These are phyloP conservation scores for Aspergillus arachidicola DNA, from an alignment of 2,329 filamentous ascomycete species.

Conservation along the genomic window DNA sequence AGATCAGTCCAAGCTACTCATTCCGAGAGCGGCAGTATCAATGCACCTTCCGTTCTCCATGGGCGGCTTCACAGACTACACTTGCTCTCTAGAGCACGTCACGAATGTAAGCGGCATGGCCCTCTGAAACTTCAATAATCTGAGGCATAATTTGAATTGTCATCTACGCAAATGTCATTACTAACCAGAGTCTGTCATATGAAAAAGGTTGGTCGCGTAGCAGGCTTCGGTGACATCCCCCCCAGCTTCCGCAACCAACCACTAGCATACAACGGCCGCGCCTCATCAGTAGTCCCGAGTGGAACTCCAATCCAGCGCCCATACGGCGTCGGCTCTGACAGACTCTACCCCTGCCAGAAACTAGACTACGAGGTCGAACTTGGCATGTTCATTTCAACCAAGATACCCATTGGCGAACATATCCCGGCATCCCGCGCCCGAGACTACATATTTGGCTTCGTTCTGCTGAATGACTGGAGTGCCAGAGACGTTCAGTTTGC, in stretches of 20 bases:
- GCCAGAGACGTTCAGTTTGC: slow-evolving; percentile 59
- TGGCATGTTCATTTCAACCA: slow-evolving; percentile 50
- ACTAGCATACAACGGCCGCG: slow-evolving; percentile 58
- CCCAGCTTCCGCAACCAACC: slow-evolving; percentile 52
- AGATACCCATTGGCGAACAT: slow-evolving; percentile 38
- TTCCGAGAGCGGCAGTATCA: slow-evolving; percentile 34
- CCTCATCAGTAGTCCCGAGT: slow-evolving; percentile 56
- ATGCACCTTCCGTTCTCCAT: slow-evolving; percentile 60
- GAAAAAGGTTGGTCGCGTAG: not conserved
- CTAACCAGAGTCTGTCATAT: not conserved
- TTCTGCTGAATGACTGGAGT: slow-evolving; percentile 65
- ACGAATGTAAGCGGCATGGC: slow-evolving; percentile 26
- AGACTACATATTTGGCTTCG: slow-evolving; percentile 64
- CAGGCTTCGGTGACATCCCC: slow-evolving; percentile 12
- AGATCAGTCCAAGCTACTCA: slow-evolving; percentile 29
- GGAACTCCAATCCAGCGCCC: slow-evolving; percentile 54
- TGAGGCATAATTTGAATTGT: rapidly evolving
- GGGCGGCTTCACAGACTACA: slow-evolving; percentile 56
- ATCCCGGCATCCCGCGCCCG: slow-evolving; percentile 53
- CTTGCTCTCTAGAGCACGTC: slow-evolving; percentile 36
- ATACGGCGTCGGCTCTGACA: slow-evolving; percentile 38
- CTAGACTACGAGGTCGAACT: slow-evolving; percentile 50
- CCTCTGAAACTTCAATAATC: not conserved
- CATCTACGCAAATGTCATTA: too few species aligned
- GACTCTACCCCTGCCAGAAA: slow-evolving; percentile 16